A percentile compares a stretch with the other conserved stretches of the same genome.
Evolutionary conservation across 228 moss, liverwort and hornwort genomes (phyloP).

Genomic region (Sphagnum fallax): DNA sequence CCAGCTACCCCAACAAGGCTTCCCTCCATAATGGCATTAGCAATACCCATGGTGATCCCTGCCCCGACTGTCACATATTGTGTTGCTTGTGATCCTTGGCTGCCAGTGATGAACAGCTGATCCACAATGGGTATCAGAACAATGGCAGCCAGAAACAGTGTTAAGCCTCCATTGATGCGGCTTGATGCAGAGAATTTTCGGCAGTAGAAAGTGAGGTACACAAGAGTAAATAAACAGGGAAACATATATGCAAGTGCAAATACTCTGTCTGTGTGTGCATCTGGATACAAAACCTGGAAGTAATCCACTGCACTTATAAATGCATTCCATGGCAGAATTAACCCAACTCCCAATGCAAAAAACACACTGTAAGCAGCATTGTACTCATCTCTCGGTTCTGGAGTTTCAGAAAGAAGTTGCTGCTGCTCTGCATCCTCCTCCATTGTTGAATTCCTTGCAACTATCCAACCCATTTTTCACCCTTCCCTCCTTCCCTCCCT

Average conservation of each 20-base stretch:
- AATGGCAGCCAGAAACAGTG: conserved; percentile 42
- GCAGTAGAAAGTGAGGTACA: conserved; percentile 54
- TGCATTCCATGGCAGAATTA: conserved; percentile 73
- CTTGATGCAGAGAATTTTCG: conserved; percentile 35
- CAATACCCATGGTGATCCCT: conserved; percentile 44
- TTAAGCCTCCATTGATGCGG: conserved; percentile 55
- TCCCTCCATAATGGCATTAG: conserved; percentile 72
- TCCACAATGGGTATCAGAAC: conserved; percentile 58
- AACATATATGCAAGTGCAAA: conserved; percentile 76
- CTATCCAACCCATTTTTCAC: too few relatives aligned
- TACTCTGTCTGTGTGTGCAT: conserved; percentile 59
- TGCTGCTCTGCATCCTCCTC: too few relatives aligned
- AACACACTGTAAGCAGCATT: conserved; percentile 62
- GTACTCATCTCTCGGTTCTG: conserved; percentile 35
- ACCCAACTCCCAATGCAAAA: conserved; percentile 53
- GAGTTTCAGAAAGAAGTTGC: too few relatives aligned
- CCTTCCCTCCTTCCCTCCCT: too few relatives aligned
- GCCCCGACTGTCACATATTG: conserved; percentile 45
- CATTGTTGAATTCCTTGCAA: too few relatives aligned
- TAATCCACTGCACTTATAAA: conserved; percentile 80
- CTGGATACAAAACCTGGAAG: conserved; percentile 65
- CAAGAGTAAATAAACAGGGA: conserved; percentile 44
- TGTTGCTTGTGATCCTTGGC: conserved; percentile 34
- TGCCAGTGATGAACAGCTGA: conserved; percentile 44
- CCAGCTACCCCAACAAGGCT: conserved; percentile 65